Evolutionary conservation across 805 yeast species (phyloP).

Genomic region (Cyberlindnera subsufficiens): DNA sequence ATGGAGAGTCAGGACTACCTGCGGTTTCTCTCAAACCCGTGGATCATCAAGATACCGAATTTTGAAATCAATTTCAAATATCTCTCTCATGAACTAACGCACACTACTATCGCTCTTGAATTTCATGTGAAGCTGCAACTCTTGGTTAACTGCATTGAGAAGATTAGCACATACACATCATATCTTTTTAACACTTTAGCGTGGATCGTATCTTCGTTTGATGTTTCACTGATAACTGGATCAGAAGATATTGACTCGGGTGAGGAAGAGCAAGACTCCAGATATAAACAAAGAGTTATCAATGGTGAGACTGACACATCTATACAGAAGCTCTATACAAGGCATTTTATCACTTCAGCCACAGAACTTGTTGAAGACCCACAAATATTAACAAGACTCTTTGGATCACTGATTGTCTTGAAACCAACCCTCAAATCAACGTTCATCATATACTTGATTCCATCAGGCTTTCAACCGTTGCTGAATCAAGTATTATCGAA

Average conservation of each 20-base stretch:
- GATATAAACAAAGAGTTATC: constrained; percentile 6
- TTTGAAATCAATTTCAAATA: constrained; percentile 6
- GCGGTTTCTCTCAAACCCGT: constrained; percentile 4
- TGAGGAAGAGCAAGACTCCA: neutral
- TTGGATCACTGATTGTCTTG: constrained; percentile 29
- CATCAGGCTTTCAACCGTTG: constrained; percentile 32
- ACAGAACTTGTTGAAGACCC: constrained; percentile 14
- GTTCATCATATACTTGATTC: constrained; percentile 36
- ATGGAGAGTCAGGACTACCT: constrained; percentile 4
- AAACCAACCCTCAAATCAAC: constrained; percentile 32
- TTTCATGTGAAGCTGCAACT: constrained; percentile 4
- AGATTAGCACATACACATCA: neutral
- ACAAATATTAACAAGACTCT: constrained; percentile 19
- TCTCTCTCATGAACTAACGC: neutral
- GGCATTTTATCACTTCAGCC: constrained; percentile 24
- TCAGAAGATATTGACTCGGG: constrained; percentile 4
- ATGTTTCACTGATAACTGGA: constrained; percentile 6
- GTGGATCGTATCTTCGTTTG: constrained; percentile 4
- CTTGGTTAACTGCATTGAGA: constrained; percentile 3
- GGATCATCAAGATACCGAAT: constrained; percentile 3
- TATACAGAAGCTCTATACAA: constrained; percentile 12
- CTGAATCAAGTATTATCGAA: constrained; percentile 21
- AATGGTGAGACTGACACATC: constrained; percentile 6
- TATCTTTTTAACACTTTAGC: constrained; percentile 3
- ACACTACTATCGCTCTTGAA: neutral